Base-by-base conservation (phyloP, 352 stramenopile species). In the Phytophthora sojae region DNA sequence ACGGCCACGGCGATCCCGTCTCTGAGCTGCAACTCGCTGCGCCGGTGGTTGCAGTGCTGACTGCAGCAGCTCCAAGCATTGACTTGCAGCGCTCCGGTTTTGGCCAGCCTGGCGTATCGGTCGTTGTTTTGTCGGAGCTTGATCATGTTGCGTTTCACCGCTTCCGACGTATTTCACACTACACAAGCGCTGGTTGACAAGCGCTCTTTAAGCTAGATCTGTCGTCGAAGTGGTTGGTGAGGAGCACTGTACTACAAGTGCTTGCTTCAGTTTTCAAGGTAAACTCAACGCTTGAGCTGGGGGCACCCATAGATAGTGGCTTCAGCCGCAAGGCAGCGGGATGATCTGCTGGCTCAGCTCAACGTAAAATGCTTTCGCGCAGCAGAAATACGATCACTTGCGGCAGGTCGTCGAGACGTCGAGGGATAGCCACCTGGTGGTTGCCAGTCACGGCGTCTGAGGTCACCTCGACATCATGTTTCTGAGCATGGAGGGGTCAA, bases 91-190 rank as follows among this genome's bases (percentile, higher is more conserved):
- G 67, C 37, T 75, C 67, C 62, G 62, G 61, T 75, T 75, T 55
- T 75, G 49, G 25, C 23, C 67, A 29, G 23, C 19, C 67, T 66
- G 67, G 29, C 67, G 55, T 61, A 56, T 62, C 39, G 42, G 49
- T 71, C 30, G 67, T 75, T 53, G 61, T 71, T 69, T 67, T 75
- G 67, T 75, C 67, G 67, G 30, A 12, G 12, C 53, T 57, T 25
- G 51, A 61, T 35, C 67, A 75, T 26, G 67, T 75, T 75, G 67
- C 67, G 67, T 75, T 75, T 75, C 67, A 75, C 42, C 6, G 61
- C 39, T 44, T 12, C 61, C 39, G 32, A 52, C 19, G 19, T 32
- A 67, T 57, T 45, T 32, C 32, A 45, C 37, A 45, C 37, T 19
- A 50, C 37, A 44, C 37, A 44, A 67, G 26, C 23, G 57, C 61